Conservation (phyloP, 2,329 filamentous ascomycete genomes). For the Curvularia verruculosa region DNA sequence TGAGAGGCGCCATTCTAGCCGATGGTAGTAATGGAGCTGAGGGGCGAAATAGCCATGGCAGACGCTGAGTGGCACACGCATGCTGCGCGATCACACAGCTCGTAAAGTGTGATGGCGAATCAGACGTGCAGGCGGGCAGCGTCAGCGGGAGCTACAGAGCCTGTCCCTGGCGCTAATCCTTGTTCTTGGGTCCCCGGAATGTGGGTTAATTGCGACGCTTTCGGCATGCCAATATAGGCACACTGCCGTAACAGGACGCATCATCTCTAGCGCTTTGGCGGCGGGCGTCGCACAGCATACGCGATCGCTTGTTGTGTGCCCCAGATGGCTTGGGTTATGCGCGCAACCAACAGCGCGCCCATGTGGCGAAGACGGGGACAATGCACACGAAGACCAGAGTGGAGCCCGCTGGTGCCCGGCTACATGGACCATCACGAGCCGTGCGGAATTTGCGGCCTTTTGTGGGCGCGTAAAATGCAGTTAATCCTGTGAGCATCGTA, state of each 20-base stretch:
- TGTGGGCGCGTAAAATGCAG: slow-evolving; percentile 35
- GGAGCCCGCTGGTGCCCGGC: slow-evolving; percentile 5
- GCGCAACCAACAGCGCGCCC: not conserved
- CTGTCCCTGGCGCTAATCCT: slow-evolving; percentile 23
- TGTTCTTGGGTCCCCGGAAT: slow-evolving; percentile 12
- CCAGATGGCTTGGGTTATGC: not conserved
- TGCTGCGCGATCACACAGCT: slow-evolving; percentile 39
- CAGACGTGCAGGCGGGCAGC: slow-evolving; percentile 15
- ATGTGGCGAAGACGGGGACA: not conserved
- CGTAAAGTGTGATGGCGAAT: slow-evolving; percentile 34
- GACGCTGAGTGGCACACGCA: slow-evolving; percentile 42
- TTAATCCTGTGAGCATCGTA: slow-evolving; percentile 31
- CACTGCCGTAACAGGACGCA: slow-evolving; percentile 9
- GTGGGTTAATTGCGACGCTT: slow-evolving; percentile 23
- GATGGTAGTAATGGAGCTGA: slow-evolving; percentile 23
- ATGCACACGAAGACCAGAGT: not conserved
- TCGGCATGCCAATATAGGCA: slow-evolving; percentile 23
- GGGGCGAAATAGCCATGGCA: slow-evolving; percentile 34
- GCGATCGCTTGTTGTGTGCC: not conserved
- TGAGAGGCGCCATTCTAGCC: slow-evolving; percentile 26
- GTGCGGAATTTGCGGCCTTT: slow-evolving; percentile 26
- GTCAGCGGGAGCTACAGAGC: slow-evolving; percentile 24
- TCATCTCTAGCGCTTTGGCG: slow-evolving; percentile 1
- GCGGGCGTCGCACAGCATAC: slow-evolving; percentile 15
- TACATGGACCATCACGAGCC: slow-evolving; percentile 15